Evolutionary conservation across 1,284 basidiomycete genomes (phyloP).

Genomic region (Ceratobasidium sp.): DNA sequence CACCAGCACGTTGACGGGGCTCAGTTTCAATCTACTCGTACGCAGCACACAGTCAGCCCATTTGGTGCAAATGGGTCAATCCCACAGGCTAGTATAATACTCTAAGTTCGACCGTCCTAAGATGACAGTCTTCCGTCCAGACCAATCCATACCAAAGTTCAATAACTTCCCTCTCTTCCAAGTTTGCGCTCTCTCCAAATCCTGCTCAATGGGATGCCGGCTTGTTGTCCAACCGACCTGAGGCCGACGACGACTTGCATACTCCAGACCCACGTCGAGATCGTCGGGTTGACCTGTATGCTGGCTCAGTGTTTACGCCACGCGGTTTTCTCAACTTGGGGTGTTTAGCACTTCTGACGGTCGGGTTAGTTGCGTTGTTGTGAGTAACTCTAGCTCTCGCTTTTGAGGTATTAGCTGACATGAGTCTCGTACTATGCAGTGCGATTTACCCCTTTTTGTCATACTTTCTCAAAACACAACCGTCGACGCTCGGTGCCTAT

Average conservation of each 20-base stretch:
- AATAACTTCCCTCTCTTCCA: not conserved
- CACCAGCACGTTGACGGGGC: not conserved
- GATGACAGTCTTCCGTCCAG: not conserved
- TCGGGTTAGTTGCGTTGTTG: constrained; percentile 77
- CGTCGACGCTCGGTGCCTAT: constrained; percentile 46
- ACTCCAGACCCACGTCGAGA: constrained; percentile 68
- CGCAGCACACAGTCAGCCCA: not conserved
- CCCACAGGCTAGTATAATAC: not conserved
- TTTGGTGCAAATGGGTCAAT: not conserved
- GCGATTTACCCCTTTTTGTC: constrained; percentile 57
- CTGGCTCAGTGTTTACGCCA: constrained; percentile 70
- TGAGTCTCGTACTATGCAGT: constrained; percentile 28
- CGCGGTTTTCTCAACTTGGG: constrained; percentile 80
- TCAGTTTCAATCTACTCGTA: not conserved
- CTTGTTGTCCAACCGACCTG: constrained; percentile 41
- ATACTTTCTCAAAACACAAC: constrained; percentile 45
- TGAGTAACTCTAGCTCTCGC: constrained; percentile 50
- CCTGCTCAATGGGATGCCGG: constrained; percentile 44
- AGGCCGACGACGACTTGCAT: constrained; percentile 54
- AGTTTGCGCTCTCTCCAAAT: constrained; percentile 44
- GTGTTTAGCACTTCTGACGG: constrained; percentile 69
- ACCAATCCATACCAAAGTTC: not conserved
- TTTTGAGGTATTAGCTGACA: not conserved
- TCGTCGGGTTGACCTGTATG: constrained; percentile 63
- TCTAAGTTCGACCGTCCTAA: too few species aligned